A percentile compares a stretch with the other conserved stretches of the same genome.
These are phyloP conservation scores for Ceratocystis eucalypticola DNA, from an alignment of 2,329 filamentous ascomycete species.

Conservation along the genomic window DNA sequence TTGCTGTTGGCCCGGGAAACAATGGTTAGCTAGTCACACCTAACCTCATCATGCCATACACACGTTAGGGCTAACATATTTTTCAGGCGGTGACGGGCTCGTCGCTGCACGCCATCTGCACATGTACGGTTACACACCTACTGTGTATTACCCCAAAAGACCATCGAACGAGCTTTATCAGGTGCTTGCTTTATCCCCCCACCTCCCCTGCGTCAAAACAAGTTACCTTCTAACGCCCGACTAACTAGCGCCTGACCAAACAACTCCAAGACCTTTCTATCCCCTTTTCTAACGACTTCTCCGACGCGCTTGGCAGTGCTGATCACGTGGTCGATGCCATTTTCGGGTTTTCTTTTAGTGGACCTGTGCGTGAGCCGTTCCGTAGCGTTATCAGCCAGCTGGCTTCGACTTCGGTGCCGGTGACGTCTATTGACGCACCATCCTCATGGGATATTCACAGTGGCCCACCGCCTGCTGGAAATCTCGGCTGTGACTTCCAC, in stretches of 20 bases:
- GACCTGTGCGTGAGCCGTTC: constrained; percentile 87
- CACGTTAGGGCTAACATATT: constrained; percentile 19
- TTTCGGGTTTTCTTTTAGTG: constrained; percentile 90
- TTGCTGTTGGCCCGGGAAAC: constrained; percentile 81
- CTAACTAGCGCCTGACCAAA: constrained; percentile 55
- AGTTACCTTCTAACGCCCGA: neutral
- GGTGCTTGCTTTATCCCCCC: constrained; percentile 38
- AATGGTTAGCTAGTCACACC: constrained; percentile 38
- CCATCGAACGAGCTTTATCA: constrained; percentile 82
- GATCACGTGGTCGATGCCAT: constrained; percentile 87
- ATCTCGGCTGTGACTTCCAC: constrained; percentile 66
- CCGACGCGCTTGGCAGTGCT: constrained; percentile 47
- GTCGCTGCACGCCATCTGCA: constrained; percentile 85
- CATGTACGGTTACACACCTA: constrained; percentile 82
- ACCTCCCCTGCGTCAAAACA: neutral
- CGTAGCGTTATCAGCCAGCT: constrained; percentile 65
- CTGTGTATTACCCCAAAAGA: constrained; percentile 85
- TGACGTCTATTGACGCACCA: constrained; percentile 83
- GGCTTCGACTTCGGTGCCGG: constrained; percentile 56
- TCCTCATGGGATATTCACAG: constrained; percentile 88
- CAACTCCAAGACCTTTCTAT: constrained; percentile 75
- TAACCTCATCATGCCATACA: neutral
- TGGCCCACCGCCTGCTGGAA: constrained; percentile 51
- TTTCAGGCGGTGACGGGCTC: constrained; percentile 73
- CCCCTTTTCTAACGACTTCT: constrained; percentile 73